Evolutionary conservation across 371 early-diverging fungal species (phyloP).

Genomic region (Choanephora cucurbitarum): DNA sequence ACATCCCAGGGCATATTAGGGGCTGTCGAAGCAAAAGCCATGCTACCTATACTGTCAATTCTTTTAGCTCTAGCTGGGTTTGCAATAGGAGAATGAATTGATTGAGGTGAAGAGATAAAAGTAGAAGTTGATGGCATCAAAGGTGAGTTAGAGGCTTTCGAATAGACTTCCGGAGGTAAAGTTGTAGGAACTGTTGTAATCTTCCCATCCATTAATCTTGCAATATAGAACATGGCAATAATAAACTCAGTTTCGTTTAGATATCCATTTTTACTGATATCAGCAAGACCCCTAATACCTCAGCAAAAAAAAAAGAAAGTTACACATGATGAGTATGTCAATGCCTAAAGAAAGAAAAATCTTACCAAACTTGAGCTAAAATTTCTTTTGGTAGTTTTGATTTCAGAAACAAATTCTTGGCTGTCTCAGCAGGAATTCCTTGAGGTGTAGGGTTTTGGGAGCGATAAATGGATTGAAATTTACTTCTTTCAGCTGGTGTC

Average conservation of each 20-base stretch:
- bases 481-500: constrained; percentile 18
- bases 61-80: constrained; percentile 23
- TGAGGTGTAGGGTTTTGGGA: constrained; percentile 18
- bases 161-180: constrained; percentile 17
- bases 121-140: constrained; percentile 9
- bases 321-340: no score
- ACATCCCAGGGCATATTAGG: constrained; percentile 67
- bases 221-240: constrained; percentile 76
- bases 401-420: constrained; percentile 22
- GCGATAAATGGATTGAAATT: constrained; percentile 22
- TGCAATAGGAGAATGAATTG: constrained; percentile 1
- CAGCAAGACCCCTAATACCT: constrained; percentile 53
- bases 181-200: constrained; percentile 28
- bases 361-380: constrained; percentile 33
- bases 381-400: constrained; percentile 27
- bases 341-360: no score
- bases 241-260: constrained; percentile 67
- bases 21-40: constrained; percentile 32
- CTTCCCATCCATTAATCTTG: constrained; percentile 65
- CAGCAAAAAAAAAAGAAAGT: not conserved
- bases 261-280: constrained; percentile 59
- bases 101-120: constrained; percentile 23
- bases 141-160: constrained; percentile 12
- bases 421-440: constrained; percentile 23
- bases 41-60: constrained; percentile 43